phyloP scores from a whole-genome alignment of 2,329 filamentous ascomycete genomes.

The Exserohilum turcica region DNA sequence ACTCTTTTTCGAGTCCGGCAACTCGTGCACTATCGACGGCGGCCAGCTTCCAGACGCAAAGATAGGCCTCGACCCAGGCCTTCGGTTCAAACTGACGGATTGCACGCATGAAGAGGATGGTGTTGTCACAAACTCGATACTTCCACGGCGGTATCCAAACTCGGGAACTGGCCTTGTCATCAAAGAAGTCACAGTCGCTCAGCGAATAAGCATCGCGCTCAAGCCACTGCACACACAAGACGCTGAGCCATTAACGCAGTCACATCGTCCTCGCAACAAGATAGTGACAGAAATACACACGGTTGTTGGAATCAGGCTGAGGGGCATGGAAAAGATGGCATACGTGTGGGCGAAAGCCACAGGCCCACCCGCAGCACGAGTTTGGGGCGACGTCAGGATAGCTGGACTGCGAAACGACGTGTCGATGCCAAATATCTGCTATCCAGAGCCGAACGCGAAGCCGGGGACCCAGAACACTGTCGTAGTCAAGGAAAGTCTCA shows the following conservation, averaged over 20 bases:
- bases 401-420: conserved; percentile 29
- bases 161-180: conserved; percentile 22
- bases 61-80: conserved; percentile 31
- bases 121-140: conserved; percentile 16
- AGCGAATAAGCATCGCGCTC: conserved; percentile 29
- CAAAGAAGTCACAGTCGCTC: conserved; percentile 24
- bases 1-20: conserved; percentile 39
- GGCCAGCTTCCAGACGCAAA: conserved; percentile 16
- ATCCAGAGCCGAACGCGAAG: conserved; percentile 10
- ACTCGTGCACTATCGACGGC: conserved; percentile 33
- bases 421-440: conserved; percentile 25
- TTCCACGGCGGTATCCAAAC: conserved; percentile 21
- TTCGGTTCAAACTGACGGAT: conserved; percentile 38
- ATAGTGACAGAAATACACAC: conserved; percentile 27
- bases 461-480: conserved; percentile 21
- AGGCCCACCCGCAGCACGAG: neutral
- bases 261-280: neutral
- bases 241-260: neutral
- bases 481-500: conserved; percentile 30
- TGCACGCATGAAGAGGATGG: conserved; percentile 36
- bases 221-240: neutral
- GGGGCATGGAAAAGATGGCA: conserved; percentile 32
- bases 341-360: conserved; percentile 29
- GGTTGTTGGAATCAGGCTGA: conserved; percentile 33
- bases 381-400: conserved; percentile 32